A percentile compares a stretch with the other conserved stretches of the same genome.
Conservation (phyloP, 208 protist genomes). For the Vickermania ingenoplastis region DNA sequence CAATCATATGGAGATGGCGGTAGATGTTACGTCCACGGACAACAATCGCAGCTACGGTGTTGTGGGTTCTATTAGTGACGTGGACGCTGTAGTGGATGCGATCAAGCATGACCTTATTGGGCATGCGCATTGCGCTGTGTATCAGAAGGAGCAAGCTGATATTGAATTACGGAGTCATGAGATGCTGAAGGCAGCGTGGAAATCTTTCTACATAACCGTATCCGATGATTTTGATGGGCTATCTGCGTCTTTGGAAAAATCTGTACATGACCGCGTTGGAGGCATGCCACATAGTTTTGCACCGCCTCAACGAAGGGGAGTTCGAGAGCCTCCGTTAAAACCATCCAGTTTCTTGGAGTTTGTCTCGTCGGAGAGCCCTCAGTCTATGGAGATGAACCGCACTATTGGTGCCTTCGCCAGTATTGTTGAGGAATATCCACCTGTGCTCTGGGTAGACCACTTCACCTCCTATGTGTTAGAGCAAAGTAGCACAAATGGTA, state of each 20-base stretch:
- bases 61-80: constrained; percentile 11
- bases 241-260: constrained; percentile 3
- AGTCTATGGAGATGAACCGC: constrained; percentile 27
- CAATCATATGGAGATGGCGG: constrained; percentile 35
- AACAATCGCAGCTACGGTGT: constrained; percentile 6
- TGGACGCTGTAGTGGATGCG: constrained; percentile 54
- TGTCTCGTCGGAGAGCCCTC: constrained; percentile 25
- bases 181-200: constrained; percentile 53
- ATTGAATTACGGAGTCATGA: constrained; percentile 41
- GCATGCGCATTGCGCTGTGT: constrained; percentile 48
- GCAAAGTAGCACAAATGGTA: constrained; percentile 16
- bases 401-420: constrained; percentile 45
- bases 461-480: constrained; percentile 44
- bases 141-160: constrained; percentile 40
- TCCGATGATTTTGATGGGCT: constrained; percentile 60
- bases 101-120: constrained; percentile 35
- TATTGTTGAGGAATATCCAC: constrained; percentile 41
- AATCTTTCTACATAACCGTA: constrained; percentile 40
- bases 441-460: constrained; percentile 41
- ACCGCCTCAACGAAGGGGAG: constrained; percentile 1
- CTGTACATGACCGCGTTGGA: constrained; percentile 1
- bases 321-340: background rate
- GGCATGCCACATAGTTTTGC: too few relatives aligned
- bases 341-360: constrained; percentile 14
- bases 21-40: constrained; percentile 11